Conservation (phyloP, 2,329 filamentous ascomycete genomes). For the Phialocephala sp. region DNA sequence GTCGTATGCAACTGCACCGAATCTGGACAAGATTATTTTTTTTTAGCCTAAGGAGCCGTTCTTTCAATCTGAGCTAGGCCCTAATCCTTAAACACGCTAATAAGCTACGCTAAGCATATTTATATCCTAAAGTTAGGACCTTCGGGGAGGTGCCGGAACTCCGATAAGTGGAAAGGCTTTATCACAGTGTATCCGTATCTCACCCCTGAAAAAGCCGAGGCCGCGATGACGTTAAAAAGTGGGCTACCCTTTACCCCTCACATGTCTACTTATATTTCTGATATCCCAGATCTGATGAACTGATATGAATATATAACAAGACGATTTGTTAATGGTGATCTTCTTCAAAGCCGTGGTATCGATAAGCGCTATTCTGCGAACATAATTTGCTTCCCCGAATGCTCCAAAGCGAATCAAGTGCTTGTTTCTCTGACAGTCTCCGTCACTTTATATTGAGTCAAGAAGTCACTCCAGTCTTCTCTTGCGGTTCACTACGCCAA, state of each 20-base stretch:
- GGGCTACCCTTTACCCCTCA: slow-evolving; percentile 3
- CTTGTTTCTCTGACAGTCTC: neutral
- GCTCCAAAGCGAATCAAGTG: neutral
- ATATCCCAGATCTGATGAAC: neutral
- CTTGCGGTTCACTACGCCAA: neutral
- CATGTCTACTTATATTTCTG: neutral
- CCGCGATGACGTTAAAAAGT: slow-evolving; percentile 1
- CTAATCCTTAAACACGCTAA: neutral
- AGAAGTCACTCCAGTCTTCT: neutral
- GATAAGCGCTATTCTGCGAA: neutral
- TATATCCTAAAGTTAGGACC: neutral
- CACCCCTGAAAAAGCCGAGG: neutral
- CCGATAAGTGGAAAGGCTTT: neutral
- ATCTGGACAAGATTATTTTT: no score
- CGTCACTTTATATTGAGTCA: neutral
- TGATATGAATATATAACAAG: neutral
- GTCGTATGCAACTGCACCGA: no score
- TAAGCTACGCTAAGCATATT: neutral
- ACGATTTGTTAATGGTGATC: neutral
- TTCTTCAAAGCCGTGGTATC: neutral
- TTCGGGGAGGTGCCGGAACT: neutral
- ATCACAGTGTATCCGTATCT: neutral
- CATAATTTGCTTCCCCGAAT: no score
- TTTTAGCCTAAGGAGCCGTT: no score
- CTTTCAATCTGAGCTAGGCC: no score